phyloP scores from a whole-genome alignment of 225 moss, liverwort and hornwort genomes.

The Straminergon stramineum region DNA sequence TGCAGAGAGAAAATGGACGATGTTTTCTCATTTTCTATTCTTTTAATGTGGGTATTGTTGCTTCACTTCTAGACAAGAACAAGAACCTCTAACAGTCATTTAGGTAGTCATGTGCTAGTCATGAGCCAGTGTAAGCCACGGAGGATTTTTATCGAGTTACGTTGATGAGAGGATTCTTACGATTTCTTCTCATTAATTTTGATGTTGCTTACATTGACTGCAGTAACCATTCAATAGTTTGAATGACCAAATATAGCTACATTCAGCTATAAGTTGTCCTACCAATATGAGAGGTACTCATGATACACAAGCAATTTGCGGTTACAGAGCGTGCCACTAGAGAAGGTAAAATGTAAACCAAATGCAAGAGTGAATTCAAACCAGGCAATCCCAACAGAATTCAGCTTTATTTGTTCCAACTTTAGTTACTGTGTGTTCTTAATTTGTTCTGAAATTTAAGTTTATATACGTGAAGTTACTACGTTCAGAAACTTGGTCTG shows the following conservation, averaged over 20 bases:
- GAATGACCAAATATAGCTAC: neutral
- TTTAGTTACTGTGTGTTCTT: too few species aligned
- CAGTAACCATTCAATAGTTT: neutral
- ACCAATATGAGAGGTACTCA: too few species aligned
- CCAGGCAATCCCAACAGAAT: neutral
- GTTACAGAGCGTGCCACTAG: neutral
- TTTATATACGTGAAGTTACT: neutral
- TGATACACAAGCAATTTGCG: neutral
- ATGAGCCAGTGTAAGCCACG: neutral
- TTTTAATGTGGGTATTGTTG: neutral
- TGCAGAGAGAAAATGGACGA: neutral
- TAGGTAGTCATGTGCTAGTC: neutral
- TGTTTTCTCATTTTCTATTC: neutral
- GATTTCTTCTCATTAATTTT: neutral
- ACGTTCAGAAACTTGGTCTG: neutral
- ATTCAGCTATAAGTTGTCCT: neutral
- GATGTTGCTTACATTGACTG: neutral
- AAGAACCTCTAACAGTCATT: neutral
- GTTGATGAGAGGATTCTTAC: neutral
- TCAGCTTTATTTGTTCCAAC: too few species aligned
- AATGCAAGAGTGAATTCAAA: neutral
- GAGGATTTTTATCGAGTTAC: neutral
- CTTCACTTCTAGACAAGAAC: neutral
- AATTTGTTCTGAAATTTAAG: neutral
- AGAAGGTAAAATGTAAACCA: neutral